These are phyloP conservation scores for Pythium myriotylum DNA, from an alignment of 352 stramenopile species.

Conservation along the genomic window DNA sequence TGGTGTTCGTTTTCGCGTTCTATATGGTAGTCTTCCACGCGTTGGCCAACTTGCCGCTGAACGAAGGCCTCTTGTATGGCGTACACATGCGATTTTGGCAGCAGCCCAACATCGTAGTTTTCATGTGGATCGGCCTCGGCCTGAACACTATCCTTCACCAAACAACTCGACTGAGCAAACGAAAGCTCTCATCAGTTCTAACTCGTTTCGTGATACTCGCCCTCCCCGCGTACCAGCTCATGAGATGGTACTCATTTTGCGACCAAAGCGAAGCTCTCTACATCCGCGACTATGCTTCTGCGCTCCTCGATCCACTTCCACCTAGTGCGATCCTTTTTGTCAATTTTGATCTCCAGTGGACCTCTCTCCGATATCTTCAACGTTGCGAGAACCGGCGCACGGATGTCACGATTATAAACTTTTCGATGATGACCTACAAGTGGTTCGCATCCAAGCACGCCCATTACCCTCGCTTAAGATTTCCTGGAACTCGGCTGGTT, in stretches of 20 bases:
- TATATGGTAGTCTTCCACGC: constrained; percentile 96
- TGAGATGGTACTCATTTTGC: constrained; percentile 25
- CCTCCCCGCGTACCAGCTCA: constrained; percentile 13
- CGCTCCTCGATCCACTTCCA: constrained; percentile 76
- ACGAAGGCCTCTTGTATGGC: constrained; percentile 90
- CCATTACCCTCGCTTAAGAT: constrained; percentile 57
- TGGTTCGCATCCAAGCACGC: constrained; percentile 64
- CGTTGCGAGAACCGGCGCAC: constrained; percentile 56
- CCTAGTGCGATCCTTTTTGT: constrained; percentile 70
- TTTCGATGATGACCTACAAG: constrained; percentile 84
- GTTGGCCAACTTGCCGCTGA: constrained; percentile 93
- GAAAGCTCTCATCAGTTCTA: background rate
- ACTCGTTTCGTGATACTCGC: background rate
- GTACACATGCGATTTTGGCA: constrained; percentile 96
- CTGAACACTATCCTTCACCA: constrained; percentile 26
- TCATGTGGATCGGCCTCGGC: constrained; percentile 79
- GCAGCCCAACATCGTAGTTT: constrained; percentile 92
- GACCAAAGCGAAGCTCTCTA: constrained; percentile 40
- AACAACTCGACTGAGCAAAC: background rate
- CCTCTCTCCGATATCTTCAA: constrained; percentile 86
- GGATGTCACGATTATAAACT: constrained; percentile 81
- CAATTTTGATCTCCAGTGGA: constrained; percentile 91
- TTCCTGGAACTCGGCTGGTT: constrained; percentile 38
- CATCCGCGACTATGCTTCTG: constrained; percentile 80
- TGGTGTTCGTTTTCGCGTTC: constrained; percentile 74